Evolutionary conservation across 179 eudicot species (phyloP), one percentile per base, ranked within the genome.

Genomic region (Spinacia oleracea): DNA sequence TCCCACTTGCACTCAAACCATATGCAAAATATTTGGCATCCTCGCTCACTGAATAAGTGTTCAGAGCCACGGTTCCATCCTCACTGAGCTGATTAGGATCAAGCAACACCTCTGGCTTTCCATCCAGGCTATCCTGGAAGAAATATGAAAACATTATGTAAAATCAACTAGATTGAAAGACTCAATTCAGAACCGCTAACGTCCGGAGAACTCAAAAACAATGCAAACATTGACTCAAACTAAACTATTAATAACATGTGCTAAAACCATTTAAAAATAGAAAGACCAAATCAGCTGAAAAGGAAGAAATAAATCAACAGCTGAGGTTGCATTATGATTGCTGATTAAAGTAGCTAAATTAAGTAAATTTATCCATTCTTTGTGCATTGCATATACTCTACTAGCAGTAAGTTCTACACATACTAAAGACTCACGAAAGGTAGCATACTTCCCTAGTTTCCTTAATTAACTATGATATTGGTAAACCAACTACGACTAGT

Each of bases 31-130:
- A 91, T 80, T 92, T 92, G 31, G 94, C 98, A 88, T 96, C 98
- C 86, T 96, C 93, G 45, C 99, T 96, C 38, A 92, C 91, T 35
- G 89, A 80, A 84, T 51, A 87, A 21, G 81, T 83, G 73, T 65
- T 91, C 88, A 96, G 82, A 27, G 99, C 84, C 27, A 93, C 93
- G 6, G 99, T 96, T 75, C 99, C 99, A 84, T 96, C 99, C 71
- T 92, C 89, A 77, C 98, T 92, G 16, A 93, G 91, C 63, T 85
- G 87, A 84, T 96, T 96, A 12, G 99, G 98, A 85, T 96, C 97
- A 77, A 93, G 96, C 77, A 95, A 84, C 79, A 93, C 90, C 86
- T 93, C 97, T 53, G 96, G 88, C 81, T 96, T 81, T 29, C 93
- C 97, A 83, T 93, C 93, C 82, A 90, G 83, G 73, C 87, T 87